Evolutionary conservation across 331 rosid species (phyloP).

Genomic region (Cydonia oblonga): DNA sequence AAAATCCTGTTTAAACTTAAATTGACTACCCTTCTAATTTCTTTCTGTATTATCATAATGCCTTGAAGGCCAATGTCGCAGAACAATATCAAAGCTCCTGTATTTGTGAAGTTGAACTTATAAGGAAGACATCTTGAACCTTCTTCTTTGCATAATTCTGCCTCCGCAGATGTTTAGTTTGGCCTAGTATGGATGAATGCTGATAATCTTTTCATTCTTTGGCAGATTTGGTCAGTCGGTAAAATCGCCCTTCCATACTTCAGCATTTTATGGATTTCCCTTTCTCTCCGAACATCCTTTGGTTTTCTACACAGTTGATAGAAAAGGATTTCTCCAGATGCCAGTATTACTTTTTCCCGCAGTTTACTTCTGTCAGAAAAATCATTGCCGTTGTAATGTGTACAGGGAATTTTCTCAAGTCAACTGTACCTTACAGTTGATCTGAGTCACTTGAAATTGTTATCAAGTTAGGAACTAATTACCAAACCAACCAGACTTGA

Average conservation of each 20-base stretch:
- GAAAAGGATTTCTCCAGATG: background rate
- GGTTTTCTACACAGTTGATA: background rate
- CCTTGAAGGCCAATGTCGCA: too few species aligned
- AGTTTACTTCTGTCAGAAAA: background rate
- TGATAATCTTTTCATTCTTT: background rate
- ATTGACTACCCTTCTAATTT: too few species aligned
- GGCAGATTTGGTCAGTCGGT: background rate
- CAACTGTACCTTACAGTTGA: background rate
- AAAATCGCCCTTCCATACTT: background rate
- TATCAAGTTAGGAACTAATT: background rate
- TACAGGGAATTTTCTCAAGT: background rate
- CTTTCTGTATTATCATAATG: too few species aligned
- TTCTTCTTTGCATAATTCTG: too few species aligned
- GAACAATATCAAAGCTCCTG: too few species aligned
- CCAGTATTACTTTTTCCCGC: background rate
- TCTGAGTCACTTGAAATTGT: background rate
- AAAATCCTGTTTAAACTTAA: too few species aligned
- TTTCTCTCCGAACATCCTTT: background rate
- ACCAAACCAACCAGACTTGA: background rate
- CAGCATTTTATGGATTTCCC: background rate
- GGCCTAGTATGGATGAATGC: background rate
- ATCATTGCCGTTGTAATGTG: background rate
- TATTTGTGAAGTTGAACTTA: too few species aligned
- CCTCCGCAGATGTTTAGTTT: too few species aligned
- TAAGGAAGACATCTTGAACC: too few species aligned